Conservation (phyloP, 768 basidiomycete genomes). For the Mycena floridula region DNA sequence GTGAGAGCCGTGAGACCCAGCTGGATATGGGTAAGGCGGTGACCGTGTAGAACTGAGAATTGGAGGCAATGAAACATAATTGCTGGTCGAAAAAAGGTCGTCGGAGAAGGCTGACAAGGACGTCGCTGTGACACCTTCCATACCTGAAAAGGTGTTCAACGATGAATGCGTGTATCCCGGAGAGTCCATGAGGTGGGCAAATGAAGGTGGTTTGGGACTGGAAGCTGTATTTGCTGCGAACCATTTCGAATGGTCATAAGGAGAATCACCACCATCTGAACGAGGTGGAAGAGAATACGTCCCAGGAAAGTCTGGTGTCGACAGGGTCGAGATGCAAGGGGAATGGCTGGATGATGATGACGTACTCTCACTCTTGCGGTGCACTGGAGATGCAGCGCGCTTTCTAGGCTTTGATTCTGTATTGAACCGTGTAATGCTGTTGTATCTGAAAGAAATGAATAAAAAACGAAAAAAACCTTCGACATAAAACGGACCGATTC, state of each 20-base stretch:
- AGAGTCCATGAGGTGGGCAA: not conserved
- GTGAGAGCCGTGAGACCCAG: no score
- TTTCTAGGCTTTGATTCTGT: conserved; percentile 2
- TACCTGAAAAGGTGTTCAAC: not conserved
- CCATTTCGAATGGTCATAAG: not conserved
- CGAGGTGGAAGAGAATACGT: not conserved
- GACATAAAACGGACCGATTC: conserved; percentile 16
- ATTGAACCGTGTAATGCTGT: conserved; percentile 11
- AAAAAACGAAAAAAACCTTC: not conserved
- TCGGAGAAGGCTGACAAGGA: not conserved
- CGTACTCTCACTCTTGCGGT: not conserved
- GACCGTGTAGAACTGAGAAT: no score
- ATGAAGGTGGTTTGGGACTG: not conserved
- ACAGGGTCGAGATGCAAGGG: not conserved
- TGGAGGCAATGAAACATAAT: no score
- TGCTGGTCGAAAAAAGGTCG: no score
- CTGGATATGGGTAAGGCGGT: no score
- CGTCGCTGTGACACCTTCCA: not conserved
- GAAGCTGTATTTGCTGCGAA: not conserved
- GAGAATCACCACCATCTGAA: no score
- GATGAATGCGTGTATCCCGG: not conserved
- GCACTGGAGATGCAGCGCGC: not conserved
- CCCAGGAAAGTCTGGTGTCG: not conserved
- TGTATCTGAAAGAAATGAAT: conserved; percentile 11
- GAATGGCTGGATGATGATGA: not conserved